A percentile compares a stretch with the other conserved stretches of the same genome.
Evolutionary conservation across 2,329 filamentous ascomycete species (phyloP).

Genomic region (Exophiala mesophila): DNA sequence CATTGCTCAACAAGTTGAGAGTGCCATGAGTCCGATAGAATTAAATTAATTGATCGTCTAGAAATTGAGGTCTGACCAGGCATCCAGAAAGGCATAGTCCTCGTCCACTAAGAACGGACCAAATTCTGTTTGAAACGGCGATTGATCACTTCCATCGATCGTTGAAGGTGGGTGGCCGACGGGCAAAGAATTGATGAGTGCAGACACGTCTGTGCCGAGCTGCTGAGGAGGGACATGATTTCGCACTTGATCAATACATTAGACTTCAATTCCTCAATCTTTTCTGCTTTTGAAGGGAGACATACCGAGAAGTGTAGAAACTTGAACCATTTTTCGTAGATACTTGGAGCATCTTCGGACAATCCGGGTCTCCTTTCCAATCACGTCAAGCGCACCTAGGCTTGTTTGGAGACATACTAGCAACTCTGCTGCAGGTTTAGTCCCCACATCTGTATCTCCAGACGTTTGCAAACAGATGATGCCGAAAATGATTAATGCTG

Average conservation of each 20-base stretch:
- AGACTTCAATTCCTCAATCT: too few relatives aligned
- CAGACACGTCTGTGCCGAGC: background rate
- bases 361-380: slow-evolving; percentile 2
- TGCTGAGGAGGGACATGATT: background rate
- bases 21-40: too few relatives aligned
- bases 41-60: too few relatives aligned
- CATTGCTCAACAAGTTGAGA: too few relatives aligned
- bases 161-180: slow-evolving; percentile 1
- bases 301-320: slow-evolving; percentile 5
- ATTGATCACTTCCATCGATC: background rate
- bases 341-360: slow-evolving; percentile 7
- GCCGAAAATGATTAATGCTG: slow-evolving; percentile 6
- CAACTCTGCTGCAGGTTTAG: slow-evolving; percentile 1
- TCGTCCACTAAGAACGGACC: background rate
- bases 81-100: background rate
- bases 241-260: background rate
- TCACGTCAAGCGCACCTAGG: slow-evolving; percentile 3
- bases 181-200: background rate
- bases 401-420: background rate
- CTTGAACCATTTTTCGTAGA: slow-evolving; percentile 5
- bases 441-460: background rate
- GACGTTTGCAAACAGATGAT: slow-evolving; percentile 6
- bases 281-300: too few relatives aligned
- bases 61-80: background rate
- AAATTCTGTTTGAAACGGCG: slow-evolving; percentile 1